Conservation (phyloP, 345 rosid genomes). For the Citrus trifoliata region DNA sequence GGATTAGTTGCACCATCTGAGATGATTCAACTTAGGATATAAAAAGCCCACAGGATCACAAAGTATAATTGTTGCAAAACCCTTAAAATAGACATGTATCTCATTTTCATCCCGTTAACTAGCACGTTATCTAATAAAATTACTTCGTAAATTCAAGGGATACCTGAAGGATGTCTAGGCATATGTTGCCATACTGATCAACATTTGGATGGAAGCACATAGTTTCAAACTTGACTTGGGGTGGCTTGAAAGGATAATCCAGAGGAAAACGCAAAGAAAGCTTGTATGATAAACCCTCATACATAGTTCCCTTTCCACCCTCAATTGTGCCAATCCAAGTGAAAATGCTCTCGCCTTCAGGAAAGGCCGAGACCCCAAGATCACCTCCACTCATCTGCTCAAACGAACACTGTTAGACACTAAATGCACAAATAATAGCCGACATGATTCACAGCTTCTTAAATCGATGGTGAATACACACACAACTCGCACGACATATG, state of each 20-base stretch:
- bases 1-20: background rate
- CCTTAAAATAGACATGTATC: background rate
- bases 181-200: conserved; percentile 60
- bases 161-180: conserved; percentile 81
- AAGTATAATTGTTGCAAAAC: background rate
- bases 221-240: conserved; percentile 64
- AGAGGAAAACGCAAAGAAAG: conserved; percentile 55
- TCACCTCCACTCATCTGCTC: conserved; percentile 61
- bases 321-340: conserved; percentile 61
- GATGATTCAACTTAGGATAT: background rate
- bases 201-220: conserved; percentile 73
- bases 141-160: background rate
- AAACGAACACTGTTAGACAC: background rate
- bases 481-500: background rate
- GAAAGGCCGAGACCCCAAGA: conserved; percentile 65
- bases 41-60: background rate
- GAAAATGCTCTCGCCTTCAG: conserved; percentile 65
- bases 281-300: conserved; percentile 63
- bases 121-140: background rate
- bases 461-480: background rate
- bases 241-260: conserved; percentile 71
- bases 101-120: background rate
- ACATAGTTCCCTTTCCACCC: conserved; percentile 59
- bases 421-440: background rate
- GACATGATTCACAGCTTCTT: background rate